phyloP scores from a whole-genome alignment of 805 yeast genomes.

The Saccharomycopsis sp. region DNA sequence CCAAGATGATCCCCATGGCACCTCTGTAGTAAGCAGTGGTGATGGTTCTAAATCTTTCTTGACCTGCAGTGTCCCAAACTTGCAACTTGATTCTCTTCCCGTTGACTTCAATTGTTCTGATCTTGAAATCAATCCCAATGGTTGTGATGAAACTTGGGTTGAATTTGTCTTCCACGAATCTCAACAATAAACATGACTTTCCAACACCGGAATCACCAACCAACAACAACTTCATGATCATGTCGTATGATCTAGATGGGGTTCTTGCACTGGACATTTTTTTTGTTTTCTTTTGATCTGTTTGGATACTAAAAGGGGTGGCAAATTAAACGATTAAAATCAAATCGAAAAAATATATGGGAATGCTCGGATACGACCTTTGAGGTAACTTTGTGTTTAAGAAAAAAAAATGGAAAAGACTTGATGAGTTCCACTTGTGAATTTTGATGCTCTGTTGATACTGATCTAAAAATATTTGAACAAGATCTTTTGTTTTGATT shows the following conservation, averaged over 20 bases:
- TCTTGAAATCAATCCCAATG: conserved; percentile 97
- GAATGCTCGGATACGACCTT: no score
- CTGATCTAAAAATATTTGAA: no score
- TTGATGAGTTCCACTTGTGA: no score
- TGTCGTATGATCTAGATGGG: conserved; percentile 60
- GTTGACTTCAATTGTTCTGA: conserved; percentile 88
- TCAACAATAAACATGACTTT: conserved; percentile 84
- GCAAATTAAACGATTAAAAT: no score
- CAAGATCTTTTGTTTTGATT: no score
- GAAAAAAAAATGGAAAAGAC: no score
- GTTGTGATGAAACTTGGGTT: conserved; percentile 96
- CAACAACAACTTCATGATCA: conserved; percentile 82
- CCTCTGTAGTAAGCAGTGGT: conserved; percentile 91
- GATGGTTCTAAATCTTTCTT: conserved; percentile 89
- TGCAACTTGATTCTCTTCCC: conserved; percentile 91
- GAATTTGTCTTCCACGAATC: conserved; percentile 96
- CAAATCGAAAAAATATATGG: no score
- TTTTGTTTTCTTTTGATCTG: not conserved
- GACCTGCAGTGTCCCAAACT: conserved; percentile 98
- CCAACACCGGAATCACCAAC: conserved; percentile 99
- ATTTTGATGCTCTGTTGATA: no score
- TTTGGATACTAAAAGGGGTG: no score
- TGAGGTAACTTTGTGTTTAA: no score
- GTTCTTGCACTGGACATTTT: conserved; percentile 20
- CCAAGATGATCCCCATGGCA: conserved; percentile 79